A percentile compares a stretch with the other conserved stretches of the same genome.
phyloP scores from a whole-genome alignment of 371 early-diverging fungal species.

The Choanephora cucurbitarum region DNA sequence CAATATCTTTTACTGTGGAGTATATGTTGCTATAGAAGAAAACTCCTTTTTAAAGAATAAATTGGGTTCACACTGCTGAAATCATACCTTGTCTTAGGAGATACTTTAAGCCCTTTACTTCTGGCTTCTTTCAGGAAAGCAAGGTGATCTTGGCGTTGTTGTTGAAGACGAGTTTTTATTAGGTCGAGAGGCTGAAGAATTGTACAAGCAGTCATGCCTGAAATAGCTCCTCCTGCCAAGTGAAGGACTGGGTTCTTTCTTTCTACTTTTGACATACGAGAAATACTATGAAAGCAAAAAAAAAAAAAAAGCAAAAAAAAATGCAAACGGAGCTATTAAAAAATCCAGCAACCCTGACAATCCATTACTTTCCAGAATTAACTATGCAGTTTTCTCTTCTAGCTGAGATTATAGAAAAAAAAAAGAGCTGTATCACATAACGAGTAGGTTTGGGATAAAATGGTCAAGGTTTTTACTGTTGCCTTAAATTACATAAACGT shows the following conservation, averaged over 20 bases:
- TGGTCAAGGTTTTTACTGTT: no score
- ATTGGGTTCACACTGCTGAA: background rate
- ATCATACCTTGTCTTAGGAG: slow-evolving; percentile 34
- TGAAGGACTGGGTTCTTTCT: slow-evolving; percentile 54
- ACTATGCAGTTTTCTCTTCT: no score
- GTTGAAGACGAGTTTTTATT: slow-evolving; percentile 85
- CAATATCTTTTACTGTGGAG: slow-evolving; percentile 57
- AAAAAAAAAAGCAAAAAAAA: background rate
- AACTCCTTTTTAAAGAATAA: background rate
- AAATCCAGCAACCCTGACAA: no score
- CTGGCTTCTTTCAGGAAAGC: slow-evolving; percentile 53
- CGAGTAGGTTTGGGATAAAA: no score
- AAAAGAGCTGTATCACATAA: no score
- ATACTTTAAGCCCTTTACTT: slow-evolving; percentile 31
- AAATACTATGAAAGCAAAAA: background rate
- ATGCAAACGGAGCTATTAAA: background rate
- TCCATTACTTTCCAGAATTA: no score
- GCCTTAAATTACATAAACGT: no score
- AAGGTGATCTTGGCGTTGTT: slow-evolving; percentile 59
- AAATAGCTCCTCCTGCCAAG: slow-evolving; percentile 77
- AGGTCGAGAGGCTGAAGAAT: slow-evolving; percentile 92
- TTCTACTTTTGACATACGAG: slow-evolving; percentile 22
- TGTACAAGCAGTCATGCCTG: slow-evolving; percentile 81
- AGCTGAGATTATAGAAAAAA: no score
- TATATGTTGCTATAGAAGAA: slow-evolving; percentile 51